Base-by-base conservation (phyloP, 108 stramenopile species). In the Fistulifera pelliculosa region DNA sequence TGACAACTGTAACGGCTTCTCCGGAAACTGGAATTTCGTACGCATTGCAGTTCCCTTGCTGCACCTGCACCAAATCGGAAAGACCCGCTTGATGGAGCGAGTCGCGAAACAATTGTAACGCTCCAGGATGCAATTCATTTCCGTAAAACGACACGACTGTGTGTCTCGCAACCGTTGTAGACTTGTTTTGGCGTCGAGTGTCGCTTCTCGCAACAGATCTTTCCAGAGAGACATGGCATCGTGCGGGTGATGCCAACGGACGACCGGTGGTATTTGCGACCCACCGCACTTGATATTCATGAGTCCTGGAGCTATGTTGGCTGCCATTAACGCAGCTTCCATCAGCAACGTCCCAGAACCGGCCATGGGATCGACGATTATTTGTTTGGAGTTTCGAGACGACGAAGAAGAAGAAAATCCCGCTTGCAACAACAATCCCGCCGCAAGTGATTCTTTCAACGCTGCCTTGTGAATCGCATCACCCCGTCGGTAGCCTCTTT, bases 401-500 rank as follows among this genome's bases (percentile, higher is more conserved):
- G 53, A 58, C 3, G 24, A 21, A 10, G 58, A 63, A 53, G 68
- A 70, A 12, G 27, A 41, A 77, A 75, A 86, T 41, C 80, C 83
- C 28, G 89, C 70, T 31, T 80, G 62, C 10, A 79, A 27, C 7
- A 90, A 56, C 2, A 90, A 58, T 41, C 89, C 89, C 0, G 89
- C 85, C 0, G 89, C 89, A 16, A 90, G 44, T 14, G 74, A 68
- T 62, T 90, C 89, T 55, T 90, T 90, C 85, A 90, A 82, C 27
- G 89, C 85, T 26, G 31, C 51, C 58, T 44, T 38, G 27, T 58
- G 64, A 42, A 61, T 43, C 17, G 39, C 38, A 18, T 11, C 21
- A 45, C 64, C 24, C 28, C 47, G 23, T 55, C 58, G 39, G 24
- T 62, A 28, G 61, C 76, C 56, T 72, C 70, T 28, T 58, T 64